Conservation (phyloP, 2,329 filamentous ascomycete genomes). For the Ophiostoma sp. region DNA sequence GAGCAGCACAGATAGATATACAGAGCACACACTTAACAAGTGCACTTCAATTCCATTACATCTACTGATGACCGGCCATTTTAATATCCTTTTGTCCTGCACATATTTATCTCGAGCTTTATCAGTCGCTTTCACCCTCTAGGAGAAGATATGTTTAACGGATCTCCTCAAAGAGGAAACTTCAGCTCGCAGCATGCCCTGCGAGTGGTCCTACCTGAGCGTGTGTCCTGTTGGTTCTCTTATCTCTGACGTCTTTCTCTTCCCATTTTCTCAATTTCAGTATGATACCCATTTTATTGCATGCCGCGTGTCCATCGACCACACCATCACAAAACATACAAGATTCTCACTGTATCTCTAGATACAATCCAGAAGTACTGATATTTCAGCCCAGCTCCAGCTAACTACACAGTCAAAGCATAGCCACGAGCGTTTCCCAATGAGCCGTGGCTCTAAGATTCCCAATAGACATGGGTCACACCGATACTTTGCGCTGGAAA, state of each 20-base stretch:
- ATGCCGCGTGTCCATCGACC: background rate
- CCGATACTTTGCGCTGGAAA: too few relatives aligned
- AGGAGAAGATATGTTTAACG: background rate
- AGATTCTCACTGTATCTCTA: background rate
- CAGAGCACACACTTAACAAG: constrained; percentile 1
- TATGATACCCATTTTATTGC: background rate
- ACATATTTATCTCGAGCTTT: background rate
- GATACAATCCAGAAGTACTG: background rate
- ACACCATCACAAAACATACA: background rate
- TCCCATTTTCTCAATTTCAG: background rate
- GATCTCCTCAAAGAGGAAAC: background rate
- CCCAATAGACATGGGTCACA: too few relatives aligned
- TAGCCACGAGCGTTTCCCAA: too few relatives aligned
- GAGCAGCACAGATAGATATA: background rate
- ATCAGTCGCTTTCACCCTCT: background rate
- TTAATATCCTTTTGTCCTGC: background rate
- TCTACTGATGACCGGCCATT: background rate
- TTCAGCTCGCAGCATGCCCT: background rate
- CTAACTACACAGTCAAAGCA: background rate
- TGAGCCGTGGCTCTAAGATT: too few relatives aligned
- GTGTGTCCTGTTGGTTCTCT: background rate
- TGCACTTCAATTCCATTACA: background rate
- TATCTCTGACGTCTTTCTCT: background rate
- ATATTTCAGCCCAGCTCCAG: background rate
- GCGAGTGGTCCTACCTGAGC: background rate